These are phyloP conservation scores for Aspergillus clavatus DNA, from an alignment of 2,329 filamentous ascomycete genomes.

Conservation along the genomic window DNA sequence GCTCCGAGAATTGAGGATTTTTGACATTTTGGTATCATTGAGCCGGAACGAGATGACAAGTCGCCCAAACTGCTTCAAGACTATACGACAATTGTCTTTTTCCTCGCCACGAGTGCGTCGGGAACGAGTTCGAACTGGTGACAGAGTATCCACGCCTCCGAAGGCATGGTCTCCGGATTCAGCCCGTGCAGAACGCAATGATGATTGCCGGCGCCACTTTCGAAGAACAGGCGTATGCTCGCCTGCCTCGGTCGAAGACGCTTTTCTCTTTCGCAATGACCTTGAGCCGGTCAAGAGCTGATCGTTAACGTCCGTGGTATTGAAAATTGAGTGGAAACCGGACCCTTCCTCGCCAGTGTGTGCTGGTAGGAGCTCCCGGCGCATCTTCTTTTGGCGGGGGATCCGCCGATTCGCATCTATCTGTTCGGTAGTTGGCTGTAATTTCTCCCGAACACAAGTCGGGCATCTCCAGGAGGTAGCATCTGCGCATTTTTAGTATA, in stretches of 20 bases:
- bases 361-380: conserved; percentile 67
- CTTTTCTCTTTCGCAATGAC: conserved; percentile 76
- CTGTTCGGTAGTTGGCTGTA: conserved; percentile 29
- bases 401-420: conserved; percentile 39
- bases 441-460: conserved; percentile 46
- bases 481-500: conserved; percentile 46
- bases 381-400: conserved; percentile 60
- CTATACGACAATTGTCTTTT: conserved; percentile 36
- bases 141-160: conserved; percentile 18
- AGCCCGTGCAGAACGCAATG: conserved; percentile 21
- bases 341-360: conserved; percentile 60
- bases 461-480: conserved; percentile 59
- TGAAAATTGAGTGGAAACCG: conserved; percentile 73
- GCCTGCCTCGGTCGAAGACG: conserved; percentile 62
- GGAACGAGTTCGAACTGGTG: conserved; percentile 48
- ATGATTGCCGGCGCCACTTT: conserved; percentile 42
- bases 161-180: conserved; percentile 17
- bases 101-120: conserved; percentile 49
- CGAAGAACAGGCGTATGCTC: conserved; percentile 43
- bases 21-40: conserved; percentile 54
- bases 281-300: conserved; percentile 72
- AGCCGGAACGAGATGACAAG: conserved; percentile 58
- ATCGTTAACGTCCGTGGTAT: conserved; percentile 65
- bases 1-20: conserved; percentile 56
- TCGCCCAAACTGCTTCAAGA: conserved; percentile 41